Evolutionary conservation across 306 rosid species (phyloP), one percentile per base, ranked within the genome.

Genomic region (Quercus dentata): DNA sequence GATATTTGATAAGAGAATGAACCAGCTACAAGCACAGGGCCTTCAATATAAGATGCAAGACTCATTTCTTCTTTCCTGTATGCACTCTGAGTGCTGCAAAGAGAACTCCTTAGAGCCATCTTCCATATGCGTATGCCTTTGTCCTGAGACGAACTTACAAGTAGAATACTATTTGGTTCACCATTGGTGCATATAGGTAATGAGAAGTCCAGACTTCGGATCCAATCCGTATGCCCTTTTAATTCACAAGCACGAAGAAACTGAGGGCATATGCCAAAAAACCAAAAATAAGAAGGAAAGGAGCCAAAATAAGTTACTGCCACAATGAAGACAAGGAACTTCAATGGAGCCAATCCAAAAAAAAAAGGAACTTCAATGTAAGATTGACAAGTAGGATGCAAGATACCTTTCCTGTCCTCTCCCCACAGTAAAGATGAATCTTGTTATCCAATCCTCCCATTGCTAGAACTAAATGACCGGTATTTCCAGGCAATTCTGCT

Each of bases 371-470:
- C 46, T 38, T 38, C 46, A 80, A 11, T 25, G 46, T 85, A 68
- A 46, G 23, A 71, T 72, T 74, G 70, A 74, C 46, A 74, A 63
- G 63, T 74, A 14, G 51, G 58, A 51, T 44, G 56, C 19, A 21
- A 51, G 44, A 76, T 85, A 95, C 99, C 93, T 95, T 87, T 87
- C 89, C 97, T 18, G 86, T 80, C 86, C 89, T 91, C 84, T 76
- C 93, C 71, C 97, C 98, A 56, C 91, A 87, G 76, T 90, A 95
- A 64, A 95, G 97, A 86, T 90, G 98, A 81, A 95, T 90, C 87
- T 91, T 95, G 88, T 90, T 93, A 88, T 95, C 99, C 81, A 95
- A 85, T 46, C 99, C 99, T 79, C 98, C 99, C 97, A 90, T 91
- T 74, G 98, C 99, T 80, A 95, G 88, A 78, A 91, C 86, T 27